Evolutionary conservation across 2,329 filamentous ascomycete species (phyloP).

Genomic region (Monosporascus sp.): DNA sequence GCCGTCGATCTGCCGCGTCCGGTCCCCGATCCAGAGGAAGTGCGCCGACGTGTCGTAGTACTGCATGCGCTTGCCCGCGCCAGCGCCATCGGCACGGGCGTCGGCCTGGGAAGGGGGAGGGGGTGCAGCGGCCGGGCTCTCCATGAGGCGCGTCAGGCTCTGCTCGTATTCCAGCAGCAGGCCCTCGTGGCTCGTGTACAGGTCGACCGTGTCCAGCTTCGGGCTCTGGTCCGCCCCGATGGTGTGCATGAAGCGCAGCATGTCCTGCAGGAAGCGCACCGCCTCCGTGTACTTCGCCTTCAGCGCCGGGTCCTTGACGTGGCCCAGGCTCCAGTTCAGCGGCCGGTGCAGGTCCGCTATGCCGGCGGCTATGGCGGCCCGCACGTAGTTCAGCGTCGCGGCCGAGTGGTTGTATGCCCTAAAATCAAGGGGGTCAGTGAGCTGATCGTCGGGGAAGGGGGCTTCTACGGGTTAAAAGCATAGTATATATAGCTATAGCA

Average conservation of each 20-base stretch:
- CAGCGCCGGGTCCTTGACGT: conserved; percentile 77
- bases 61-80: conserved; percentile 43
- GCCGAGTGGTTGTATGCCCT: conserved; percentile 94
- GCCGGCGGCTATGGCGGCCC: conserved; percentile 76
- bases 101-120: not conserved
- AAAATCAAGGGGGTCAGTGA: conserved; percentile 3
- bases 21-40: conserved; percentile 97
- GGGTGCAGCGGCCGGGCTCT: conserved; percentile 46
- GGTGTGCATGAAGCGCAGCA: conserved; percentile 88
- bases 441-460: not conserved
- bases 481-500: no score
- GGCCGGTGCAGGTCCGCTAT: conserved; percentile 92
- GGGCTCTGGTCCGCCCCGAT: conserved; percentile 84
- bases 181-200: conserved; percentile 94
- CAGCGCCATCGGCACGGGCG: conserved; percentile 14
- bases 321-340: conserved; percentile 89
- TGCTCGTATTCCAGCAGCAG: conserved; percentile 93
- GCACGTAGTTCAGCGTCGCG: conserved; percentile 89
- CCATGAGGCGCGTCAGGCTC: conserved; percentile 71
- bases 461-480: no score
- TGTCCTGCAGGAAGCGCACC: conserved; percentile 82
- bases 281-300: conserved; percentile 83
- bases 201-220: conserved; percentile 84
- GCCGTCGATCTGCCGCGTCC: conserved; percentile 87
- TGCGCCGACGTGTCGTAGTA: conserved; percentile 95